Base-by-base conservation (phyloP, 192 early-diverging fungal species). In the Cladochytrium replicatum region DNA sequence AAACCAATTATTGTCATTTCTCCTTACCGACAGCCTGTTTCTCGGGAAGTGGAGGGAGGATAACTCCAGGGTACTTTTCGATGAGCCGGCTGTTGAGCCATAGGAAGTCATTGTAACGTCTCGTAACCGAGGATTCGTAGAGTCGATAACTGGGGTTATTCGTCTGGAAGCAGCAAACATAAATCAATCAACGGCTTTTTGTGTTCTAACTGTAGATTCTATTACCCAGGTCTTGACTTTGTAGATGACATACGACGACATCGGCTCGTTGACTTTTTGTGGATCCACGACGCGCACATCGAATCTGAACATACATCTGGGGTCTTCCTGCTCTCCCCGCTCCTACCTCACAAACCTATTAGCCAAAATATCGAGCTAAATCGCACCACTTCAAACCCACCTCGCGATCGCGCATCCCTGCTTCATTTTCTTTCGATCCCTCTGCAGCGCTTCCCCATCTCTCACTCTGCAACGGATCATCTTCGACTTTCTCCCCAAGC, bases 31-130 rank as follows among this genome's bases (percentile, higher is more conserved):
- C 52, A 4, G 83, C 81, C 67, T 93, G 89, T 60, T 97, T 97
- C 55, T 89, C 93, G 6, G 93, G 91, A 2, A 97, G 74, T 19
- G 91, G 87, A 11, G 90, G 91, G 2, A 97, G 80, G 40, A 97
- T 86, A 3, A 91, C 77, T 6, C 93, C 93, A 0, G 89, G 88
- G 52, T 91, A 84, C 24, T 76, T 70, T 6, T 67, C 55, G 0
- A 78, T 74, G 21, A 97, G 72, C 60, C 89, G 85, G 46, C 83
- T 80, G 45, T 84, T 86, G 25, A 97, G 79, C 91, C 91, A 93
- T 50, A 89, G 63, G 64, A 97, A 97, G 64, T 97, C 93, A 23
- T 83, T 72, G 62, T 90, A 97, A 19, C 93, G 63, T 34, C 93
- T 71, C n/a, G 74, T 79, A 17, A 97, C 93, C 7, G 72, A 70